A percentile compares a stretch with the other conserved stretches of the same genome.
These are phyloP conservation scores for Fusarium heterosporum DNA, from an alignment of 2,329 filamentous ascomycete genomes.

Conservation along the genomic window DNA sequence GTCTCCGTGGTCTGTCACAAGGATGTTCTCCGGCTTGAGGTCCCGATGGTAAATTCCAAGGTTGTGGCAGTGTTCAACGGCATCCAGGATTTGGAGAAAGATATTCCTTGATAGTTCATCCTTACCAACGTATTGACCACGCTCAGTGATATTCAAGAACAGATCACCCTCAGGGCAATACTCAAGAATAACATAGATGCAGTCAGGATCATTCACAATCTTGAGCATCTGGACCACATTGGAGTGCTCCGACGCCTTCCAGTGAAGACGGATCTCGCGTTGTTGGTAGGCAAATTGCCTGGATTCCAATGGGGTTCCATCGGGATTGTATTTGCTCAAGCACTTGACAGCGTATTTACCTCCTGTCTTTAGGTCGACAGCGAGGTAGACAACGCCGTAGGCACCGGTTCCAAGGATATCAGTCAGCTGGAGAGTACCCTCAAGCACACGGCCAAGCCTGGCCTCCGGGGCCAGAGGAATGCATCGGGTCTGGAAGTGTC, in stretches of 20 bases:
- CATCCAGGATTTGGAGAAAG: slow-evolving; percentile 96
- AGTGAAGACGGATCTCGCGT: slow-evolving; percentile 91
- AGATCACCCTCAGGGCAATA: slow-evolving; percentile 97
- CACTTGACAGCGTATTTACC: slow-evolving; percentile 95
- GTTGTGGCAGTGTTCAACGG: slow-evolving; percentile 93
- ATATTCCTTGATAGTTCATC: slow-evolving; percentile 87
- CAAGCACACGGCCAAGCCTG: slow-evolving; percentile 84
- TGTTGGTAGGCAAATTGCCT: slow-evolving; percentile 92
- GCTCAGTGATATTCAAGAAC: slow-evolving; percentile 97
- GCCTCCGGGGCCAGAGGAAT: slow-evolving; percentile 79
- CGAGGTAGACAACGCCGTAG: slow-evolving; percentile 95
- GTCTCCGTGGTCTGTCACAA: slow-evolving; percentile 88
- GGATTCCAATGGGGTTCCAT: slow-evolving; percentile 78
- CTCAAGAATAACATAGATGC: slow-evolving; percentile 95
- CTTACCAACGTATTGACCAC: slow-evolving; percentile 91
- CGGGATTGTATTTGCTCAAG: slow-evolving; percentile 86
- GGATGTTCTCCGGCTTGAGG: slow-evolving; percentile 97
- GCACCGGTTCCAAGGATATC: slow-evolving; percentile 91
- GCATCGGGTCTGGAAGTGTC: slow-evolving; percentile 60
- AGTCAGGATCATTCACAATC: slow-evolving; percentile 91
- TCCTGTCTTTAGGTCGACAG: slow-evolving; percentile 83
- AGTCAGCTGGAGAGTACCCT: slow-evolving; percentile 84
- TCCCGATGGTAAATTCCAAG: slow-evolving; percentile 97
- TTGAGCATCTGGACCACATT: slow-evolving; percentile 95
- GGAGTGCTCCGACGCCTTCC: slow-evolving; percentile 86